A percentile compares a stretch with the other conserved stretches of the same genome.
phyloP scores from a whole-genome alignment of 2,329 filamentous ascomycete species.

The Calonectria pseudoreteaudii region DNA sequence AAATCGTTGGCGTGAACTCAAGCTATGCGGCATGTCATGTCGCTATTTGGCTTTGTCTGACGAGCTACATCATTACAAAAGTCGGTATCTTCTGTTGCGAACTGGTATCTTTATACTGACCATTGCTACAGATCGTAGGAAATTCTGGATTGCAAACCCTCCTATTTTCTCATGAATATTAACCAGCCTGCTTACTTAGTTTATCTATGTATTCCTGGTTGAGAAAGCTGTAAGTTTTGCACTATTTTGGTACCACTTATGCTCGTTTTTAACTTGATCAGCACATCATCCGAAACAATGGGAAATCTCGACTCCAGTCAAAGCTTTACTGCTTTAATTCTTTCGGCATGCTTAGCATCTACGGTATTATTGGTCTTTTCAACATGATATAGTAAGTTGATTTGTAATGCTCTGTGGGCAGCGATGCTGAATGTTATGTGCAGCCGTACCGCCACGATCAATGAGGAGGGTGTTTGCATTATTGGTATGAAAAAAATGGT shows the following conservation, averaged over 20 bases:
- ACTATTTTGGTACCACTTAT: too few relatives aligned
- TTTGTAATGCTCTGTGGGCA: neutral
- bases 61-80: neutral
- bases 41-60: neutral
- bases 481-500: conserved; percentile 70
- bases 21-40: neutral
- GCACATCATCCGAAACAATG: conserved; percentile 68
- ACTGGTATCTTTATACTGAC: too few relatives aligned
- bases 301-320: conserved; percentile 63
- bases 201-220: conserved; percentile 74
- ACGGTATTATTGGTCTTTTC: conserved; percentile 61
- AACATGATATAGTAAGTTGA: conserved; percentile 70
- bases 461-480: conserved; percentile 66
- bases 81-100: neutral
- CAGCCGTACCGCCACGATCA: conserved; percentile 67
- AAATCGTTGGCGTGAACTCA: neutral
- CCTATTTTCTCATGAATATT: neutral
- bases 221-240: conserved; percentile 67
- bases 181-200: conserved; percentile 39
- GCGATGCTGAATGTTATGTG: neutral
- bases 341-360: conserved; percentile 64
- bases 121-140: neutral
- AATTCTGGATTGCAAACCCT: neutral
- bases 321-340: conserved; percentile 72
- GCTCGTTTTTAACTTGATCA: conserved; percentile 37